Percentiles rank a stretch among this genome's conserved stretches.
Evolutionary conservation across 164 flowering plant species (phyloP).

Genomic region (Kalanchoe fedtschenkoi): DNA sequence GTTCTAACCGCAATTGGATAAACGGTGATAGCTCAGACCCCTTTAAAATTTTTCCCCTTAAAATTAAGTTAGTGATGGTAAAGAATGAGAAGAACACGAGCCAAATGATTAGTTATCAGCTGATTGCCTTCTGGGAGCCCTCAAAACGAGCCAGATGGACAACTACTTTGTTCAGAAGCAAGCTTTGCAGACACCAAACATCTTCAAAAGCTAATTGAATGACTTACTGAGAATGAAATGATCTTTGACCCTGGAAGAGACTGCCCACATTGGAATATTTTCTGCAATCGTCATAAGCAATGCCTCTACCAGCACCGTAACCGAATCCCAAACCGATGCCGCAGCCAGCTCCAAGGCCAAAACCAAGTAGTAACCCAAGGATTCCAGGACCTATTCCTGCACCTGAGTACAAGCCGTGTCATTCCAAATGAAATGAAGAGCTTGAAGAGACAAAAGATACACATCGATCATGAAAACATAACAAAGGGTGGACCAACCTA

Average conservation of each 20-base stretch:
- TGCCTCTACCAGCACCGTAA: constrained; percentile 77
- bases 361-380: constrained; percentile 74
- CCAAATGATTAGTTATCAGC: background rate
- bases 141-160: too few species aligned
- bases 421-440: background rate
- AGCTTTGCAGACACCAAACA: background rate
- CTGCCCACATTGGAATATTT: constrained; percentile 61
- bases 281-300: constrained; percentile 55
- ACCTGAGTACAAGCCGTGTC: constrained; percentile 28
- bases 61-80: background rate
- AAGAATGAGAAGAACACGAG: background rate
- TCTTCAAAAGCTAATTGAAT: background rate
- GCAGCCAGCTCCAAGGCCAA: constrained; percentile 91
- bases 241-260: constrained; percentile 20
- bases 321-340: constrained; percentile 92
- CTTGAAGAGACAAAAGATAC: background rate
- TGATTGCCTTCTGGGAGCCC: too few species aligned
- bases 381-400: constrained; percentile 78
- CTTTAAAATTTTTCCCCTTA: too few species aligned
- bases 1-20: too few species aligned
- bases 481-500: too few species aligned
- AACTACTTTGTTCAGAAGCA: background rate
- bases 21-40: too few species aligned
- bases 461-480: background rate
- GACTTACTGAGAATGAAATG: constrained; percentile 56